Base-by-base conservation (phyloP, 495 filamentous ascomycete genomes). In the Neurospora sp. region DNA sequence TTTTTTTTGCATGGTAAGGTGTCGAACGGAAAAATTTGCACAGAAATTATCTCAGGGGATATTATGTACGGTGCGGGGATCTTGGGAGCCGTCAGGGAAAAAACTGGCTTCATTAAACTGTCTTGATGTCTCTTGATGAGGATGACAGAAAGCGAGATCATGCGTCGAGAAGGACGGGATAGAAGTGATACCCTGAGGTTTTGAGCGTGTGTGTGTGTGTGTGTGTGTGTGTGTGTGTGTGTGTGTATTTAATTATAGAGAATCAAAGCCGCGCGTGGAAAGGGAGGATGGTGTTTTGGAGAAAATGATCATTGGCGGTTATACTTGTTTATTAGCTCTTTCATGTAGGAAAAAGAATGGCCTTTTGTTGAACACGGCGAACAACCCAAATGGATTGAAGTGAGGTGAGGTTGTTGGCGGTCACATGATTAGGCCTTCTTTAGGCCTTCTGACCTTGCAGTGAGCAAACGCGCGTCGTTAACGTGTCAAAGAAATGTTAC, bases 361-460 rank as follows among this genome's bases (percentile, higher is more conserved):
- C 45, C n/a, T 48, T 48, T 48, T 12, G n/a, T 48, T 48, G 8
- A 22, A 69, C 35, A 16, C 1, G 4, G 4, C 45, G 10, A n/a
- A 71, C 37, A 17, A 17, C 22, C 20, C n/a, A 5, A 14, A 65
- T 20, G 42, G 4, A 37, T 20, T 68, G 17, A 38, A 22, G 22
- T 69, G 37, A 70, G 7, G 41, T 37, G 44, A 44, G 5, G 31
- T 35, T 70, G 45, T 37, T 31, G 37, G 27, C 22, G 17, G 45
- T 71, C 77, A 79, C 76, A 74, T 79, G 77, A 79, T 22, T 22
- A 22, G 20, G 20, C 20, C 76, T 59, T 40, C 16, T 20, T 22
- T 22, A 22, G 20, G 20, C 20, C 76, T 59, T 40, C 16, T 20
- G 38, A 14, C 45, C 48, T 75, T 70, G 72, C 41, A 69, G 40